Conservation (phyloP, 129 eudicot species). For the Flaveria ramosissima region DNA sequence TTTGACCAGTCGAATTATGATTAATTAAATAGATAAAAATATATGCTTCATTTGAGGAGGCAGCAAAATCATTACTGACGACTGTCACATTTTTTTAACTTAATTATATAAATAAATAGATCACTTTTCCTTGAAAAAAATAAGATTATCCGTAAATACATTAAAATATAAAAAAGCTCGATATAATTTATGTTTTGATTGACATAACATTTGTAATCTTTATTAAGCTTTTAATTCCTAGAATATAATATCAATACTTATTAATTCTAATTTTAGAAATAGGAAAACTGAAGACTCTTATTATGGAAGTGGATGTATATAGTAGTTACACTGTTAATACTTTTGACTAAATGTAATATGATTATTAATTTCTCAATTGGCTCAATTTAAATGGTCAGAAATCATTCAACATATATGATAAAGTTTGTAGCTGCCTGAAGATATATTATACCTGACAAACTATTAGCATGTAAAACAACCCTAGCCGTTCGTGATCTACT, state of each 20-base stretch:
- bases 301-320: slow-evolving; percentile 27
- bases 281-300: slow-evolving; percentile 4
- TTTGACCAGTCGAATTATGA: slow-evolving; percentile 38
- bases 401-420: no score
- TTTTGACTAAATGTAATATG: slow-evolving; percentile 23
- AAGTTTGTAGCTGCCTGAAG: no score
- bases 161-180: background rate
- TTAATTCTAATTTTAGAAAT: no score
- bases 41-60: slow-evolving; percentile 60
- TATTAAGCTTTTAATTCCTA: no score
- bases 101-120: slow-evolving; percentile 2
- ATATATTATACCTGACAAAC: no score
- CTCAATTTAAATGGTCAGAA: background rate
- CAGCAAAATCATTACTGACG: slow-evolving; percentile 51
- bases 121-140: slow-evolving; percentile 15
- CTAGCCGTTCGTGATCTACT: no score
- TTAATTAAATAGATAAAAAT: slow-evolving; percentile 29
- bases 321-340: slow-evolving; percentile 31
- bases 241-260: no score
- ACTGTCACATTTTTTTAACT: slow-evolving; percentile 19
- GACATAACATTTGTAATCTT: no score
- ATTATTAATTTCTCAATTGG: slow-evolving; percentile 3
- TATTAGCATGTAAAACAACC: no score
- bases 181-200: no score
- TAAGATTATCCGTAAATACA: background rate